Conservation (phyloP, 2,329 filamentous ascomycete species). For the Aspergillus alliaceus region DNA sequence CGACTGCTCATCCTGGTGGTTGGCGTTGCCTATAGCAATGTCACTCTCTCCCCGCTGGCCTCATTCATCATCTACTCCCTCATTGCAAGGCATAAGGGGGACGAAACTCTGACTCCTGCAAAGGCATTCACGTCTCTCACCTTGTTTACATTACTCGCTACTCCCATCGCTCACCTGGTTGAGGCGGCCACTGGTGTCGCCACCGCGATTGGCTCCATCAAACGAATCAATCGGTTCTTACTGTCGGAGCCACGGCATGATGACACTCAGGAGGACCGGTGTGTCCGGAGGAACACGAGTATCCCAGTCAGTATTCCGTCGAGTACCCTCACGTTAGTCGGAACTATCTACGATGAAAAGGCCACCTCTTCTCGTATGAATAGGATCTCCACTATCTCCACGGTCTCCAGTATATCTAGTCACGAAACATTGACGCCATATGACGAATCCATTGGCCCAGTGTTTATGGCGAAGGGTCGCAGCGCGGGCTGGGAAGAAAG, state of each 20-base stretch:
- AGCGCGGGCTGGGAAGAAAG: background rate
- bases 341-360: background rate
- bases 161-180: background rate
- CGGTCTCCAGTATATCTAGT: background rate
- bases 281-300: background rate
- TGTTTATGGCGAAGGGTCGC: background rate
- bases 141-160: background rate
- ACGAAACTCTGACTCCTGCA: background rate
- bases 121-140: background rate
- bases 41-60: background rate
- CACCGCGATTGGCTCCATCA: background rate
- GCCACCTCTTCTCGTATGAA: no score
- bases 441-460: background rate
- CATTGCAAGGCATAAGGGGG: background rate
- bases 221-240: background rate
- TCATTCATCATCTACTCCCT: background rate
- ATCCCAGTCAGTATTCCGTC: background rate
- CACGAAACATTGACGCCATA: background rate
- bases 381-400: no score
- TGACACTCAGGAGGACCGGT: background rate
- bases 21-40: background rate
- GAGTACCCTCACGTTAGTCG: background rate
- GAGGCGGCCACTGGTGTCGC: background rate
- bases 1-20: conserved; percentile 12
- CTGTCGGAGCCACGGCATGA: background rate